phyloP scores from a whole-genome alignment of 1,139 yeast genomes.

The Saccharomyces pastorianus region DNA sequence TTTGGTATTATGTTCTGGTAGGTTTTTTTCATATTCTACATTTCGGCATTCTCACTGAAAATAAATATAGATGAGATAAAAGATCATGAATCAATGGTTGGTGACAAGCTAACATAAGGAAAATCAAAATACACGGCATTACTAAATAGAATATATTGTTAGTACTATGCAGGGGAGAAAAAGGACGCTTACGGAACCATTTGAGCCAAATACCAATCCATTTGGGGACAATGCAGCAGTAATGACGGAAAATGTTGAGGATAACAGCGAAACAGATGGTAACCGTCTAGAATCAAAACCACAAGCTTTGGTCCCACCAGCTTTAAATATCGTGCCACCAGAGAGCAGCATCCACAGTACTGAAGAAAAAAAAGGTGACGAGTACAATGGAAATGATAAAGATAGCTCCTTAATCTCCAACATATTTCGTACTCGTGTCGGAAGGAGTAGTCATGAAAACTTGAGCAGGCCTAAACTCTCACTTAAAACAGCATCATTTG shows the following conservation, averaged over 20 bases:
- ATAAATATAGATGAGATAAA: not conserved
- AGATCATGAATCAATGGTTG: not conserved
- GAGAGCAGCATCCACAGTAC: not conserved
- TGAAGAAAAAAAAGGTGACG: slow-evolving; percentile 2
- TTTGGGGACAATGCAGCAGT: not conserved
- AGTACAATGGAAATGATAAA: slow-evolving; percentile 3
- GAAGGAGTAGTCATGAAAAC: slow-evolving; percentile 3
- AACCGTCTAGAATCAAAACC: not conserved
- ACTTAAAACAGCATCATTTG: slow-evolving; percentile 13
- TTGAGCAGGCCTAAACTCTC: slow-evolving; percentile 14
- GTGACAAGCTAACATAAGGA: not conserved
- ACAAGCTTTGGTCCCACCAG: slow-evolving; percentile 2
- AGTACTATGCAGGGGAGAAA: not conserved
- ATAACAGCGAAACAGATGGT: not conserved
- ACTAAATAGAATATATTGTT: not conserved
- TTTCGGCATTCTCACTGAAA: not conserved
- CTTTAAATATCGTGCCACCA: slow-evolving; percentile 5
- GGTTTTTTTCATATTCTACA: not conserved
- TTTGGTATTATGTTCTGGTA: not conserved
- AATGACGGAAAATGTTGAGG: not conserved
- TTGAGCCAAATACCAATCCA: slow-evolving; percentile 3
- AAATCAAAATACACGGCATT: not conserved
- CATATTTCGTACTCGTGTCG: slow-evolving; percentile 10
- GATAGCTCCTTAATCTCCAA: slow-evolving; percentile 12
- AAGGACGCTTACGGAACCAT: slow-evolving; percentile 5